Percentiles rank a stretch among this genome's conserved stretches.
These are phyloP conservation scores for Incumbomyces delicatus DNA, from an alignment of 2,329 filamentous ascomycete genomes.

Conservation along the genomic window DNA sequence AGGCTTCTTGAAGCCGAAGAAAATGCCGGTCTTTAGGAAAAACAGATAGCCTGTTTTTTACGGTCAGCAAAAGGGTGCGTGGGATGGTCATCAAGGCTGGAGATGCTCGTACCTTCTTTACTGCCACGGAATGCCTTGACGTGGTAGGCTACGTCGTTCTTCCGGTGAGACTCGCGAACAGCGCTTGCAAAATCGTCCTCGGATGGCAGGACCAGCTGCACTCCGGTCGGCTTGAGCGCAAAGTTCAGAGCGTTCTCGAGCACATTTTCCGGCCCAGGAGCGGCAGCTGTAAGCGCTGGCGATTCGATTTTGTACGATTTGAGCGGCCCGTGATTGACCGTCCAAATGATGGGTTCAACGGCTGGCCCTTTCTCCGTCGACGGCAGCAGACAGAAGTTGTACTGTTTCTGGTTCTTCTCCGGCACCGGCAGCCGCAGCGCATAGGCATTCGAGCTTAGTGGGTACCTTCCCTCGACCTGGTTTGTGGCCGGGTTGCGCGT, in stretches of 20 bases:
- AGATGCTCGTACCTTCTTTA: conserved; percentile 47
- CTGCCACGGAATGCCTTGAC: conserved; percentile 55
- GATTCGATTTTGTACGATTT: conserved; percentile 28
- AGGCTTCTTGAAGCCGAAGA: conserved; percentile 59
- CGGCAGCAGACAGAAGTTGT: conserved; percentile 54
- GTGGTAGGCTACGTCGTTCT: conserved; percentile 54
- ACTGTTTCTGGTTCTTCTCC: conserved; percentile 54
- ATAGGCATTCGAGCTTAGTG: conserved; percentile 34
- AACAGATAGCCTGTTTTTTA: conserved; percentile 47
- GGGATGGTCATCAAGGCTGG: conserved; percentile 7
- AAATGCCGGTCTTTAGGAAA: conserved; percentile 50
- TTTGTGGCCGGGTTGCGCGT: conserved; percentile 42
- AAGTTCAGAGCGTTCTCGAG: conserved; percentile 42
- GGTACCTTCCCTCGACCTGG: conserved; percentile 44
- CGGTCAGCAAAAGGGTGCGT: not conserved
- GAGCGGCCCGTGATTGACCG: conserved; percentile 44
- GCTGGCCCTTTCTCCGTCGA: conserved; percentile 39
- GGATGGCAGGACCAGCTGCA: conserved; percentile 43
- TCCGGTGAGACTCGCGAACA: conserved; percentile 50
- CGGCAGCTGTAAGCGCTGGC: conserved; percentile 9
- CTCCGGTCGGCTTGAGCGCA: conserved; percentile 36
- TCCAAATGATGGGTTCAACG: conserved; percentile 51
- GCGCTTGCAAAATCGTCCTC: conserved; percentile 51
- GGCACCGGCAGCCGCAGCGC: conserved; percentile 53
- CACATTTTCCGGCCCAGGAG: conserved; percentile 34